Base-by-base conservation (phyloP, 2,329 filamentous ascomycete genomes). In the Pyricularia sp. region DNA sequence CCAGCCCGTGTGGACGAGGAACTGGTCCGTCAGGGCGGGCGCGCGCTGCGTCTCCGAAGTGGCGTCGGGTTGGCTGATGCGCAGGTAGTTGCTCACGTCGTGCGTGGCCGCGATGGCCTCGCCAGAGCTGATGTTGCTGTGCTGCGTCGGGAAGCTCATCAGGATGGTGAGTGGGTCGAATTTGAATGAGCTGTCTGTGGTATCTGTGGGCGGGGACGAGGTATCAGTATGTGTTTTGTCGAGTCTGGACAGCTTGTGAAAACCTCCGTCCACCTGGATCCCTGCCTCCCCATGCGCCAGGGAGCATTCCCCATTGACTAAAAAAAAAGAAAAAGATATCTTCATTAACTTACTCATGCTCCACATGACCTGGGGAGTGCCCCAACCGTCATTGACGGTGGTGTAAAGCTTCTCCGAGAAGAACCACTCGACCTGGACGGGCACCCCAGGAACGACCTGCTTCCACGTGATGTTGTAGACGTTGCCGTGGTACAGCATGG, bases 371-470 rank as follows among this genome's bases (percentile, higher is more conserved):
- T 55, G 40, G 40, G 49, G n/a, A 49, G 44, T 16, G 13, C 62
- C 62, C 62, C 40, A 35, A 8, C 44, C 22, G 28, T 63, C 44
- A 9, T 19, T 31, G 53, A 28, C 63, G 4, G 61, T 44, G 2
- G 30, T 33, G 4, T 59, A 28, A 1, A 60, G 49, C 49, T 28
- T 55, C 26, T 40, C 22, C 19, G 49, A 35, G 22, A 64, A 64
- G 53, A 59, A 55, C 63, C 63, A 64, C 63, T 64, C 63, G 31
- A 64, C 60, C n/a, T 40, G 19, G 63, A 64, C 63, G 9, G 63
- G 63, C 31, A 64, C 55, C 49, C 31, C 53, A 30, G 63, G 49
- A 9, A 40, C 31, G 63, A 53, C 63, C 63, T 64, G 63, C 49
- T 60, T 59, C 63, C 63, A 64, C 31, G 53, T 64, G 63, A 64